phyloP scores from a whole-genome alignment of 441 rosid genomes.

The Jatropha podagrica region DNA sequence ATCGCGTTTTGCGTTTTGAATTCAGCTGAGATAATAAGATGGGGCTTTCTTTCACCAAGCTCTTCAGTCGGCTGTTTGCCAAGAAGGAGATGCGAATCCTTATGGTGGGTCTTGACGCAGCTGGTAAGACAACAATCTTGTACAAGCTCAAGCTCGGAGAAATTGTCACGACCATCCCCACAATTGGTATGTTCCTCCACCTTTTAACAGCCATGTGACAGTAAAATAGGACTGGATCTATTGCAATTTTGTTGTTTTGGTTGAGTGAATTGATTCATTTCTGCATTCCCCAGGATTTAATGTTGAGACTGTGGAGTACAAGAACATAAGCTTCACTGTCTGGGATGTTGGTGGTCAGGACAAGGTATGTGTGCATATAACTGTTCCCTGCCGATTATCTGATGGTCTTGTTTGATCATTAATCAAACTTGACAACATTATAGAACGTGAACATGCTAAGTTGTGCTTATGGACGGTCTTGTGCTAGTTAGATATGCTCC shows the following conservation, averaged over 20 bases:
- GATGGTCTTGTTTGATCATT: not conserved
- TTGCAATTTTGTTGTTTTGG: not conserved
- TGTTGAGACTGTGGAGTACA: constrained; percentile 84
- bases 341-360: constrained; percentile 92
- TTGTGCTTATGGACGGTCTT: constrained; percentile 33
- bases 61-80: constrained; percentile 64
- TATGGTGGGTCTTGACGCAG: constrained; percentile 63
- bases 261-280: constrained; percentile 3
- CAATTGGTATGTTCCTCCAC: constrained; percentile 42
- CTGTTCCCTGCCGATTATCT: not conserved
- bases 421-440: not conserved
- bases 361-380: constrained; percentile 41
- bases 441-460: not conserved
- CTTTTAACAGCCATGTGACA: not conserved
- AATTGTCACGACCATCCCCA: constrained; percentile 67
- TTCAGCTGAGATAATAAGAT: constrained; percentile 36
- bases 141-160: constrained; percentile 71
- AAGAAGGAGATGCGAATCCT: constrained; percentile 61
- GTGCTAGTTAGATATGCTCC: constrained; percentile 23
- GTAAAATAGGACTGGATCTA: not conserved
- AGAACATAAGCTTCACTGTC: constrained; percentile 86
- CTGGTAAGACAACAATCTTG: constrained; percentile 69
- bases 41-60: constrained; percentile 64
- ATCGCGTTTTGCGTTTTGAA: constrained; percentile 12
- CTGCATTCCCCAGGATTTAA: constrained; percentile 51